phyloP scores from a whole-genome alignment of 2,329 filamentous ascomycete species.

The Botrytis porri region DNA sequence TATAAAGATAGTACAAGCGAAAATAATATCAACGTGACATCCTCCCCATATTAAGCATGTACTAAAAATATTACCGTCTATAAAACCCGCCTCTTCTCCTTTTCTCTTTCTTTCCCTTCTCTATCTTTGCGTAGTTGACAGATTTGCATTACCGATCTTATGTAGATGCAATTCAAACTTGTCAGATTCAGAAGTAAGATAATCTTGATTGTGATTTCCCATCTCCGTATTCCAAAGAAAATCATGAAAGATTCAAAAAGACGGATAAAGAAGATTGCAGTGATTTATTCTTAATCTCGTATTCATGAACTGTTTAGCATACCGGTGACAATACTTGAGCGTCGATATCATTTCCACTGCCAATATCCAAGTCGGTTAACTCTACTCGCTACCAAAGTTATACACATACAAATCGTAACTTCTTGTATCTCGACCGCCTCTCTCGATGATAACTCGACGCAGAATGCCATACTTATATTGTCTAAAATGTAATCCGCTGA shows the following conservation, averaged over 20 bases:
- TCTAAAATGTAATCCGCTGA: not conserved
- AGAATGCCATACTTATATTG: not conserved
- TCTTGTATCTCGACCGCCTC: not conserved
- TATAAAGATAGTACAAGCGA: not conserved
- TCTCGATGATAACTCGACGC: not conserved
- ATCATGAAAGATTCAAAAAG: not conserved
- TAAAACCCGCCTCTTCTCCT: not conserved
- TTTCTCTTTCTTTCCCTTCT: too few relatives aligned
- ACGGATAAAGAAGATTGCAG: not conserved
- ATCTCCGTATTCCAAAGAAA: not conserved
- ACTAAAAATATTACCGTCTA: not conserved
- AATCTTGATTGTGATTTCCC: not conserved
- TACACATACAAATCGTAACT: not conserved
- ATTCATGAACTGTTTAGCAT: not conserved
- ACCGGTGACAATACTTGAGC: too few relatives aligned
- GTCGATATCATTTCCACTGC: too few relatives aligned
- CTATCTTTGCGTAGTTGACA: too few relatives aligned
- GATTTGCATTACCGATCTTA: too few relatives aligned
- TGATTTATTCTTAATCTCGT: accelerated
- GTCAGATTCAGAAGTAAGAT: not conserved
- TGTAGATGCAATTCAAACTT: not conserved
- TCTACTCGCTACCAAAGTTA: not conserved
- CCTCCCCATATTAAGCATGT: not conserved
- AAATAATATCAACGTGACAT: not conserved
- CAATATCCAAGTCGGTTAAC: not conserved